These are phyloP conservation scores for Fusarium tuaranense DNA, from an alignment of 2,329 filamentous ascomycete species.

Conservation along the genomic window DNA sequence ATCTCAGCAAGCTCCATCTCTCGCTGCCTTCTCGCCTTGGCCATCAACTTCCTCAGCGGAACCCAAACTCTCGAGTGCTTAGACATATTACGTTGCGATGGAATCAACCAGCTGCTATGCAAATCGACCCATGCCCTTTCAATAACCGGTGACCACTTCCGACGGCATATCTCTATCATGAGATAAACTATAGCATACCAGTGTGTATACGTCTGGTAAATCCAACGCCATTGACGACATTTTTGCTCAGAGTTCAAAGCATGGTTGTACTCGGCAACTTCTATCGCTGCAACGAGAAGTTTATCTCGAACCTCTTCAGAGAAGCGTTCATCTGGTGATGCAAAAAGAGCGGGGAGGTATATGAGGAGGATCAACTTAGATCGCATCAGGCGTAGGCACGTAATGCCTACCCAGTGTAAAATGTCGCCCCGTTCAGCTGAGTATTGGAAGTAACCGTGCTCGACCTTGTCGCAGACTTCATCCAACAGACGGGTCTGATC, in stretches of 20 bases:
- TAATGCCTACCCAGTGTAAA: constrained; percentile 53
- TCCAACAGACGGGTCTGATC: constrained; percentile 59
- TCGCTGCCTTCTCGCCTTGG: constrained; percentile 53
- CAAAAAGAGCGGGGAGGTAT: constrained; percentile 64
- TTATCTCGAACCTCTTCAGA: constrained; percentile 55
- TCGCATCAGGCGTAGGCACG: constrained; percentile 59
- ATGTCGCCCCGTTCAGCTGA: constrained; percentile 47
- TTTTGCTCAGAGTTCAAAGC: constrained; percentile 62
- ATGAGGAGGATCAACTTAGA: constrained; percentile 67
- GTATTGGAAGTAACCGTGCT: constrained; percentile 58
- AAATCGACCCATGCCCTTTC: constrained; percentile 62
- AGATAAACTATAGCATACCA: constrained; percentile 70
- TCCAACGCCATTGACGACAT: constrained; percentile 66
- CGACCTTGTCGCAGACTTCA: constrained; percentile 56
- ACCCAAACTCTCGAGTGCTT: constrained; percentile 54
- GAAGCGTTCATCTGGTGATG: constrained; percentile 50
- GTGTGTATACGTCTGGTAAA: constrained; percentile 69
- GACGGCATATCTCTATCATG: constrained; percentile 61
- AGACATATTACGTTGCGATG: constrained; percentile 36
- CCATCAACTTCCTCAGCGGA: constrained; percentile 54
- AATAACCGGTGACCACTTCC: constrained; percentile 58
- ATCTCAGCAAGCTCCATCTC: constrained; percentile 51
- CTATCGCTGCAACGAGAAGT: constrained; percentile 63
- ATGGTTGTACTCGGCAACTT: constrained; percentile 68
- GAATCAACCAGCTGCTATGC: constrained; percentile 57